Evolutionary conservation across 306 rosid species (phyloP).

Genomic region (Dryas alaskensis): DNA sequence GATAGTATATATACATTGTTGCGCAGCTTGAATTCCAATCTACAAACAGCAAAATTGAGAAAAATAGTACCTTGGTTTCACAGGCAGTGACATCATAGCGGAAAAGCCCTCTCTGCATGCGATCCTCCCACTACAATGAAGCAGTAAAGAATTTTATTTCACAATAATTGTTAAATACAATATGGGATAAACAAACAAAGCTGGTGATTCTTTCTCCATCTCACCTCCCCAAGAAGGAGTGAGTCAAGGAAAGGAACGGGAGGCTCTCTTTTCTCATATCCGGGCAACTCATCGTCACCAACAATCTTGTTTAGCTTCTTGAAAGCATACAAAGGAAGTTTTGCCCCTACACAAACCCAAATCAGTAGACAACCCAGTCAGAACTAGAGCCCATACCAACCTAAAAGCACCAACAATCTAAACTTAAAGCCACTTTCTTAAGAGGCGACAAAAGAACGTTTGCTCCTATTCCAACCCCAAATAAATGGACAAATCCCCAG

Average conservation of each 20-base stretch:
- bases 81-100: conserved; percentile 95
- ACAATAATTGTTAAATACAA: not conserved
- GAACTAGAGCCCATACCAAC: not conserved
- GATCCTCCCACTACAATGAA: conserved; percentile 82
- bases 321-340: conserved; percentile 84
- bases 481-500: not conserved
- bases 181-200: not conserved
- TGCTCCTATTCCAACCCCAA: not conserved
- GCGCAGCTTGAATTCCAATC: not conserved
- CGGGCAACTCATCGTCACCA: conserved; percentile 29
- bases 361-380: not conserved
- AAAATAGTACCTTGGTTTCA: conserved; percentile 64
- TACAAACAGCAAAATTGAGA: not conserved
- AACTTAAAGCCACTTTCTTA: not conserved
- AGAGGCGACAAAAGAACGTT: not conserved
- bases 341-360: conserved; percentile 58
- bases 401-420: conserved; percentile 1
- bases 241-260: conserved; percentile 81
- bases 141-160: conserved; percentile 17
- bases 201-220: conserved; percentile 13
- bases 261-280: conserved; percentile 44
- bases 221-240: conserved; percentile 85
- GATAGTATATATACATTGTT: not conserved
- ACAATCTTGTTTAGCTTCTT: conserved; percentile 38
- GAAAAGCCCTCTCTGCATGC: conserved; percentile 84